Evolutionary conservation across 768 basidiomycete species (phyloP).

Genomic region (Podaxis sp.): DNA sequence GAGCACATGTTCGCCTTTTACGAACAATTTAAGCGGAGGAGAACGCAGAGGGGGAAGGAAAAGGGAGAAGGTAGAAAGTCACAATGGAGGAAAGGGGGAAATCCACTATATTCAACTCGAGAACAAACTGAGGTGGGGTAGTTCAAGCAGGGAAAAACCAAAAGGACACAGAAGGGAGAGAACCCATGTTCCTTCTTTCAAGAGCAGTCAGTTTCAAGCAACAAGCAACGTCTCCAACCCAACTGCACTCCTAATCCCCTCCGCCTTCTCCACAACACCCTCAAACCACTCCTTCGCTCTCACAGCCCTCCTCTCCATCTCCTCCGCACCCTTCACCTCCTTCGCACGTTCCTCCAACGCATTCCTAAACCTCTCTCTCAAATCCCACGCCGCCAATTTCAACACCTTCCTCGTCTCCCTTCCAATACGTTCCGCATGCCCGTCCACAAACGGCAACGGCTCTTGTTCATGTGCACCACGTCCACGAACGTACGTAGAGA

Average conservation of each 20-base stretch:
- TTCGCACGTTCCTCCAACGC: slow-evolving; percentile 78
- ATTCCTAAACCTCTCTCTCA: slow-evolving; percentile 74
- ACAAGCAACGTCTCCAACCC: slow-evolving; percentile 28
- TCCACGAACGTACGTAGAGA: slow-evolving; percentile 17
- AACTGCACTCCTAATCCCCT: slow-evolving; percentile 38
- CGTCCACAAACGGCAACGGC: slow-evolving; percentile 62
- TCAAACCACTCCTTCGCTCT: slow-evolving; percentile 75
- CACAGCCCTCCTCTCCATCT: slow-evolving; percentile 63
- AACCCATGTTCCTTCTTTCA: slow-evolving; percentile 5
- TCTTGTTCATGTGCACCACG: slow-evolving; percentile 37
- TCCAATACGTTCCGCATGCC: slow-evolving; percentile 67
- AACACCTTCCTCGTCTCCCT: slow-evolving; percentile 93
- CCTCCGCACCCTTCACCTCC: slow-evolving; percentile 78
- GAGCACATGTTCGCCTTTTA: background rate
- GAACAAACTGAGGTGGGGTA: background rate
- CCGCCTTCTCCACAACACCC: slow-evolving; percentile 46
- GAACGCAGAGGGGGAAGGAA: background rate
- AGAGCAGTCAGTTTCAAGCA: slow-evolving; percentile 16
- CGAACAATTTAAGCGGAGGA: background rate
- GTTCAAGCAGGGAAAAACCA: background rate
- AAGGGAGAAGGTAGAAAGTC: slow-evolving; percentile 5
- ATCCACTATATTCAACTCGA: background rate
- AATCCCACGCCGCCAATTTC: slow-evolving; percentile 86
- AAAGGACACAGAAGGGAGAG: background rate
- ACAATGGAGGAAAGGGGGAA: background rate